A percentile compares a stretch with the other conserved stretches of the same genome.
These are phyloP conservation scores for Prosopis cineraria DNA, from an alignment of 306 rosid genomes.

Conservation along the genomic window DNA sequence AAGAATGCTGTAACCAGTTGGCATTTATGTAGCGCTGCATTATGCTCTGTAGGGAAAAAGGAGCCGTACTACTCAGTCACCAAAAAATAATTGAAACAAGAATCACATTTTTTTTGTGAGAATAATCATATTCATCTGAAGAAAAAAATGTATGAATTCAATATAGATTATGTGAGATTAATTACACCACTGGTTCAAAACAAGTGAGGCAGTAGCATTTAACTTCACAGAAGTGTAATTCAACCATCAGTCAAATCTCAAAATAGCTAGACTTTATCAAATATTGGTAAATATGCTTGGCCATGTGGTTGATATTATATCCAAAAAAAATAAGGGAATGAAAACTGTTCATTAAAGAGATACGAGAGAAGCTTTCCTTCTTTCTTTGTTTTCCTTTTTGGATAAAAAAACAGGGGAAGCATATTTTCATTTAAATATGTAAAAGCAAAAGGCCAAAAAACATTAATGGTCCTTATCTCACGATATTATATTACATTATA, in stretches of 20 bases:
- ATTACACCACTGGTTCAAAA: conserved; percentile 6
- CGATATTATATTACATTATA: background rate
- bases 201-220: conserved; percentile 12
- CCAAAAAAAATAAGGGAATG: background rate
- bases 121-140: conserved; percentile 1
- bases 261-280: conserved; percentile 14
- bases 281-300: conserved; percentile 5
- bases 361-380: conserved; percentile 3
- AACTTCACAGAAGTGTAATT: conserved; percentile 19
- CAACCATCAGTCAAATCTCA: conserved; percentile 29
- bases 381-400: background rate
- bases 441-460: background rate
- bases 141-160: conserved; percentile 4
- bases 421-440: background rate
- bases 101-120: background rate
- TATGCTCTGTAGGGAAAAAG: conserved; percentile 69
- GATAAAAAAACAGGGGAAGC: background rate
- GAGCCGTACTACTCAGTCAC: conserved; percentile 25
- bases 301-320: conserved; percentile 10
- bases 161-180: conserved; percentile 22
- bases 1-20: conserved; percentile 71
- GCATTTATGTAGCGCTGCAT: conserved; percentile 59
- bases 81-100: conserved; percentile 9
- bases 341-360: background rate
- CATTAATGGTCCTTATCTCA: background rate